phyloP scores from a whole-genome alignment of 176 grass and related monocot genomes.

The sorghum (Sorghum bicolor) region DNA sequence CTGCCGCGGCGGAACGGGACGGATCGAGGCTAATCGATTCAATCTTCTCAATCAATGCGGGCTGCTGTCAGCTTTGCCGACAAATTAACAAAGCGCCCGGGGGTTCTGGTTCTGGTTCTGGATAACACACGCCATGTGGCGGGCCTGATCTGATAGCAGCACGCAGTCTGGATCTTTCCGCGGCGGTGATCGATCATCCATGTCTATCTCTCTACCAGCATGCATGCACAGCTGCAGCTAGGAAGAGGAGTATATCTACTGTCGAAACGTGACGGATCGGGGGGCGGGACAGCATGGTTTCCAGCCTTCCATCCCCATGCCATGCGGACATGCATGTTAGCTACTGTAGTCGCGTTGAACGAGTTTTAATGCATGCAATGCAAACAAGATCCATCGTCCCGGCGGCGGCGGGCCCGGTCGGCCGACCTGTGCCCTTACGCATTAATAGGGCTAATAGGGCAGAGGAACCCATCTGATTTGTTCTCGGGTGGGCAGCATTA shows the following conservation, averaged over 20 bases:
- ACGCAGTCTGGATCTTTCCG: neutral
- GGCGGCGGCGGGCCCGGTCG: neutral
- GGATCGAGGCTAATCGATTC: neutral
- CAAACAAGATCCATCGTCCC: neutral
- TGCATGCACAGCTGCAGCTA: too few species aligned
- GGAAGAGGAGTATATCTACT: neutral
- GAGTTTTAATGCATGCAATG: neutral
- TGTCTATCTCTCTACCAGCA: neutral
- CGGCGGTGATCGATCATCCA: neutral
- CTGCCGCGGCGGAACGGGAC: neutral
- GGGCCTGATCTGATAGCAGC: neutral
- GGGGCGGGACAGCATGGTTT: neutral
- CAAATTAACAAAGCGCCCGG: neutral
- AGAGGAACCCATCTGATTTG: neutral
- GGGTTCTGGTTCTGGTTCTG: neutral
- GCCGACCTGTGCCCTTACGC: neutral
- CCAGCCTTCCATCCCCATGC: neutral
- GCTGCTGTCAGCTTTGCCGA: neutral
- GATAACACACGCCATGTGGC: neutral
- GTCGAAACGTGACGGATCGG: neutral
- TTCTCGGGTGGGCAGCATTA: neutral
- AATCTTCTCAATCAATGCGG: neutral
- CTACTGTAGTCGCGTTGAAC: neutral
- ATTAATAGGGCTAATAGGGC: neutral
- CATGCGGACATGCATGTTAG: too few species aligned